phyloP scores from a whole-genome alignment of 2,329 filamentous ascomycete genomes.

The Exophiala mesophila region DNA sequence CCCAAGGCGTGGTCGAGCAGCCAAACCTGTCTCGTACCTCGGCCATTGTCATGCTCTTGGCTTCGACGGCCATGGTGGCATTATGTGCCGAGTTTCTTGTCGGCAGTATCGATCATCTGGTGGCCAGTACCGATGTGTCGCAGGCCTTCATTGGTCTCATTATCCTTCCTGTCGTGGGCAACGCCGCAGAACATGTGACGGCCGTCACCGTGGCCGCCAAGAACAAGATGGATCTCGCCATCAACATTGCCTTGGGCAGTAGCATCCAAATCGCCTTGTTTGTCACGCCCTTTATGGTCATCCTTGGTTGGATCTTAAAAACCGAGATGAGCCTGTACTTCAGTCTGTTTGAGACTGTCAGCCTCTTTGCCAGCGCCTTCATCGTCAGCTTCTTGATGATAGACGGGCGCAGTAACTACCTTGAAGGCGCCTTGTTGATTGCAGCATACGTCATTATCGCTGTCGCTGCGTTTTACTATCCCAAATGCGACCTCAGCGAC shows the following conservation, averaged over 20 bases:
- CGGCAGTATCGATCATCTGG: slow-evolving; percentile 60
- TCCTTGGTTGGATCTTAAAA: slow-evolving; percentile 65
- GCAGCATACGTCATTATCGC: slow-evolving; percentile 65
- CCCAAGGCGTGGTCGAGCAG: slow-evolving; percentile 28
- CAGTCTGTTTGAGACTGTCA: slow-evolving; percentile 82
- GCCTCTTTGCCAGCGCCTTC: slow-evolving; percentile 75
- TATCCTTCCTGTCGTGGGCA: slow-evolving; percentile 67
- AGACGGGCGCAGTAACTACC: slow-evolving; percentile 80
- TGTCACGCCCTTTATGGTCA: slow-evolving; percentile 64
- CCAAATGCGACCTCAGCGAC: slow-evolving; percentile 36
- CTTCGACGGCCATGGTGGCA: slow-evolving; percentile 62
- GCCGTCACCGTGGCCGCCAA: slow-evolving; percentile 66
- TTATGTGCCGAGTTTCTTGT: slow-evolving; percentile 68
- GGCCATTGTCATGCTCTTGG: slow-evolving; percentile 57
- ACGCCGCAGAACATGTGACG: slow-evolving; percentile 68
- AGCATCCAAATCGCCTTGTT: slow-evolving; percentile 69
- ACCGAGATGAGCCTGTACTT: slow-evolving; percentile 77
- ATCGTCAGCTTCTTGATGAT: slow-evolving; percentile 85
- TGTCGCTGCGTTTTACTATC: slow-evolving; percentile 64
- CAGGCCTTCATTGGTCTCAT: slow-evolving; percentile 69
- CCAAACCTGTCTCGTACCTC: slow-evolving; percentile 36
- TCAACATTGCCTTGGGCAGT: slow-evolving; percentile 65
- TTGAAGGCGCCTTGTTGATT: slow-evolving; percentile 65
- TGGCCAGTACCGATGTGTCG: slow-evolving; percentile 51
- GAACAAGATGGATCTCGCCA: slow-evolving; percentile 72